Base-by-base conservation (phyloP, 1,284 basidiomycete species). In the Melampsora larici-populina region DNA sequence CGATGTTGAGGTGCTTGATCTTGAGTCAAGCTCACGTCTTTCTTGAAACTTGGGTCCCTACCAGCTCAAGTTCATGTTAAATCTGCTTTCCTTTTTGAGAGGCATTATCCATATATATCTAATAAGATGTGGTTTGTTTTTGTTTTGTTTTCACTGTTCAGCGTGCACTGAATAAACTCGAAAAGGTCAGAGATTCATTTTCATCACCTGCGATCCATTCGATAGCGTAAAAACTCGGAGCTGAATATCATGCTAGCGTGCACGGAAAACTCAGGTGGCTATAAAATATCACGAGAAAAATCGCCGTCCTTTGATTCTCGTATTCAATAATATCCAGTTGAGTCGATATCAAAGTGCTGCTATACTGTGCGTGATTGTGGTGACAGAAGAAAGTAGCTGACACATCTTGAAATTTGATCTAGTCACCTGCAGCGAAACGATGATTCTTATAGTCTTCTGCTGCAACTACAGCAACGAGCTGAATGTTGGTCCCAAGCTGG, bases 291-390 rank as follows among this genome's bases (percentile, higher is more conserved):
- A 78, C 21, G 49, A 60, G 24, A 29, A 70, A 36, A 49, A 70
- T 24, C n/a, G 46, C 40, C 66, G 68, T 31, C 75, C 75, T 21
- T 46, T 78, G 43, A 43, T 78, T 31, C 33, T 78, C 29, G 62
- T 78, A 26, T 70, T 78, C 21, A 78, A 78, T 58, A 78, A 78
- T 33, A 78, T 78, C 31, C 75, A 78, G 75, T 78, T 63, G 31
- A 65, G 68, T 70, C 8, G 21, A 62, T 21, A 55, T 24, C n/a
- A 24, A 48, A 40, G 49, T 63, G 7, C 2, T 46, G 17, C 8
- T 21, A 36, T 31, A n/a, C 33, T 8, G 29, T 36, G 51, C 21
- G 55, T 40, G 24, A 63, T 11, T 11, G 36, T 18, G 21, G 31
- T 11, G 17, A 24, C 24, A 21, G 7, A 15, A 64, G 15, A 6